Evolutionary conservation across 805 yeast genomes (phyloP).

Genomic region (Sugiyamaella americana): DNA sequence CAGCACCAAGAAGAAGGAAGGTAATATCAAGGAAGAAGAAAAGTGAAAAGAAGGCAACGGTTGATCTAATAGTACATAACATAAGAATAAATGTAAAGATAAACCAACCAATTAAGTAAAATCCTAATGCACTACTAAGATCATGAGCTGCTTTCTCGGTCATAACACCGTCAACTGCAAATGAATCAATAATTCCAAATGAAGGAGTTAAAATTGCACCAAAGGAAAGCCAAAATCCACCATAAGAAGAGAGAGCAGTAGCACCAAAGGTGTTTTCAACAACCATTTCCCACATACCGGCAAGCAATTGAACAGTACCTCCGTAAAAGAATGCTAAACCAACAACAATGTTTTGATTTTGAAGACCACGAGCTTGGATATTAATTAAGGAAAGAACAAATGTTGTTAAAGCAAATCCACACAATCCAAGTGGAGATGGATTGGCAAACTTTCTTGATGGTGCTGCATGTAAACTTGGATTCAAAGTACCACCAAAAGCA

Average conservation of each 20-base stretch:
- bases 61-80: slow-evolving; percentile 55
- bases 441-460: slow-evolving; percentile 56
- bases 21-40: slow-evolving; percentile 50
- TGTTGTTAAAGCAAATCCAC: slow-evolving; percentile 58
- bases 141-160: slow-evolving; percentile 36
- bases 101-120: slow-evolving; percentile 57
- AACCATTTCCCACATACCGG: slow-evolving; percentile 63
- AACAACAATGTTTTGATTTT: slow-evolving; percentile 47
- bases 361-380: slow-evolving; percentile 49
- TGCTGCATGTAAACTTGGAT: slow-evolving; percentile 59
- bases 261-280: slow-evolving; percentile 64
- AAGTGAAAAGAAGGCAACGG: slow-evolving; percentile 54
- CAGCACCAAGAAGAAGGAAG: slow-evolving; percentile 44
- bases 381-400: slow-evolving; percentile 53
- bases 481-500: slow-evolving; percentile 70
- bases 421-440: slow-evolving; percentile 60
- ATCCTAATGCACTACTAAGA: slow-evolving; percentile 46
- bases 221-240: slow-evolving; percentile 65
- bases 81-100: slow-evolving; percentile 52
- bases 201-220: slow-evolving; percentile 53
- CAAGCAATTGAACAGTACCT: slow-evolving; percentile 52
- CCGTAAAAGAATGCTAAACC: slow-evolving; percentile 59
- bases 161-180: no score
- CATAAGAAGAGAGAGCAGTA: slow-evolving; percentile 55
- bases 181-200: slow-evolving; percentile 56